Base-by-base conservation (phyloP, 768 basidiomycete genomes). In the Amanita pseudoporphyria region DNA sequence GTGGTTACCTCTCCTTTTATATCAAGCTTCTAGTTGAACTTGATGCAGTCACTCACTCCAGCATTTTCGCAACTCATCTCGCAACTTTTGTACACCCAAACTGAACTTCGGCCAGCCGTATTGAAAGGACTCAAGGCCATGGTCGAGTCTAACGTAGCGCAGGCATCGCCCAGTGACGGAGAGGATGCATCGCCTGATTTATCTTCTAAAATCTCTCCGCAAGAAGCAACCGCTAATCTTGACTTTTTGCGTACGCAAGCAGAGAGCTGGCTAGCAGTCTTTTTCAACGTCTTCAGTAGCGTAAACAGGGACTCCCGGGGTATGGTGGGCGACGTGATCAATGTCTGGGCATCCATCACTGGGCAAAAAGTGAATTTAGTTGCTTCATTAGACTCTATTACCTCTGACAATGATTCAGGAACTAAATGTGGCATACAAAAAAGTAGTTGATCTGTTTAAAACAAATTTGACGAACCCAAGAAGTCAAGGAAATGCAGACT, bases 201-300 rank as follows among this genome's bases (percentile, higher is more conserved):
- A 16, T 13, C 28, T 18, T 26, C 41, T 0, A 39, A 49, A 30
- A 31, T 43, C 3, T 73, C 84, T 9, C 68, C 70, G 13, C 71
- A 73, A 35, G 76, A 81, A 58, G 91, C 87, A 2, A 58, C 66
- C 28, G 69, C 69, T 39, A 93, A 93, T 56, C 54, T 97, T 22
- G 70, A 63, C 1, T 86, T 87, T 64, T 71, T 98, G 48, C 78
- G 76, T 36, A 73, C 72, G 0, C 86, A 97, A 60, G 84, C 77
- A 0, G 87, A 92, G 62, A 96, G 91, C 59, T 94, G 96, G 86
- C 78, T 98, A 30, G 84, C 91, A 1, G 92, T 98, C 4, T 72
- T 96, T 39, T 93, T 98, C 72, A 99, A 99, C 62, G 84, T 99
- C n/a, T 98, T 95, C 66, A 78, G 86, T 51, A 89, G 78, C 52